Evolutionary conservation across 2,329 filamentous ascomycete genomes (phyloP), one percentile per base, ranked within the genome.

Genomic region (Sphaerulina vaccinii): DNA sequence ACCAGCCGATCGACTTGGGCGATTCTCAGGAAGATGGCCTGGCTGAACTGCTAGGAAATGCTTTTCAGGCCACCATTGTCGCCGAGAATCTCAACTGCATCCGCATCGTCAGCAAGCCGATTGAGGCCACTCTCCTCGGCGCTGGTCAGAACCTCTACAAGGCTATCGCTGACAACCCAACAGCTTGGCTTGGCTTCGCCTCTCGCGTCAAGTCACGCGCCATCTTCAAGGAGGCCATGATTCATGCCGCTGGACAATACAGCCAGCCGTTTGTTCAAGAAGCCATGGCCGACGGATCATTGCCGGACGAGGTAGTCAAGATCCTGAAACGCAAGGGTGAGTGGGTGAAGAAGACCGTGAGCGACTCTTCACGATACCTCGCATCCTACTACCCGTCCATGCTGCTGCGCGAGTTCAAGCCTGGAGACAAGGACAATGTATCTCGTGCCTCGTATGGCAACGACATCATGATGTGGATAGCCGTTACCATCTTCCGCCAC

Each of bases 401-500:
- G 18, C 44, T 70, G 3, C 57, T 61, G 41, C 62, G 65, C 15
- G 49, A 63, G 39, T 52, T 59, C 36, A 63, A 61, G 48, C 57
- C 54, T 47, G 67, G 55, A 32, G 62, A 67, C 60, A 58, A 54
- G 32, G 65, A 69, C 49, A 64, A 65, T 16, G 67, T 68, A 33
- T 64, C 67, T 44, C 73, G 75, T 27, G 70, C 72, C 38, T 66
- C 67, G 13, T 79, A 78, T 55, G 65, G 68, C 16, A 73, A 70
- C 51, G 74, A 79, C 53, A 75, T 80, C 52, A 70, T 78, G 53
- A 68, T 74, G 56, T 80, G 77, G 78, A 75, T 79, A 65, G 72
- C 71, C 3, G 65, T 79, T 6, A 62, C 59, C 6, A 71, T 76
- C 44, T 74, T 77, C 61, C 72, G 73, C 1, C 73, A 79, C 60